A percentile compares a stretch with the other conserved stretches of the same genome.
Conservation (phyloP, 1,139 yeast genomes). For the Suhomyces wounanorum region DNA sequence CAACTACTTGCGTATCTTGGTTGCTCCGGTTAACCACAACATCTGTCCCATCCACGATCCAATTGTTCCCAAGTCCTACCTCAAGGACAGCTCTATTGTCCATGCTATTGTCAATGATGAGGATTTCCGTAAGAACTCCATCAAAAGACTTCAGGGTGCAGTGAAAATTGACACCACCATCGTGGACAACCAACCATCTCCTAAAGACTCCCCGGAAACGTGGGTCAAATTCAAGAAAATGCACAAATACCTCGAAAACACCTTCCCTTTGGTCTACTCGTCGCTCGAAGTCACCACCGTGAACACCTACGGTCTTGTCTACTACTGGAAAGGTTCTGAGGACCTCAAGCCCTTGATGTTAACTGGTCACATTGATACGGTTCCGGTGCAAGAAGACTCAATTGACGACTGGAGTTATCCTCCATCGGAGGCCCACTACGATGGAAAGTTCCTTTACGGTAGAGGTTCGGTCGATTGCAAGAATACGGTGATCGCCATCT, state of each 20-base stretch:
- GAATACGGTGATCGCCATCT: constrained; percentile 53
- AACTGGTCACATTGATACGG: constrained; percentile 82
- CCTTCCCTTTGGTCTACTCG: constrained; percentile 62
- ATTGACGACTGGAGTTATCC: constrained; percentile 63
- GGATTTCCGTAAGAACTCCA: constrained; percentile 37
- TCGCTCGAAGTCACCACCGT: constrained; percentile 54
- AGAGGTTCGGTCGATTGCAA: constrained; percentile 71
- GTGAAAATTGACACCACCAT: constrained; percentile 48
- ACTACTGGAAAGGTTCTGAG: constrained; percentile 65
- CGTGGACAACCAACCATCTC: constrained; percentile 46
- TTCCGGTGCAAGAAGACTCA: constrained; percentile 70
- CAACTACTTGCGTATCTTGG: constrained; percentile 24
- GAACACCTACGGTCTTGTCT: constrained; percentile 67
- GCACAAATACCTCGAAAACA: constrained; percentile 44
- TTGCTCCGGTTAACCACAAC: constrained; percentile 23
- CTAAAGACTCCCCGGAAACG: constrained; percentile 36
- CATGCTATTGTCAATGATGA: constrained; percentile 34
- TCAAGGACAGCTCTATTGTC: constrained; percentile 38
- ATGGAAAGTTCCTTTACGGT: constrained; percentile 50
- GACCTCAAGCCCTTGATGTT: constrained; percentile 63
- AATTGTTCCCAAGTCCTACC: constrained; percentile 33
- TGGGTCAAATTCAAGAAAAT: constrained; percentile 53
- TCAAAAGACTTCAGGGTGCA: constrained; percentile 42
- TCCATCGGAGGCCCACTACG: constrained; percentile 71
- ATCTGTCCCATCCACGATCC: constrained; percentile 35